A percentile compares a stretch with the other conserved stretches of the same genome.
Conservation (phyloP, 306 rosid genomes). For the Luffa aegyptiaca region DNA sequence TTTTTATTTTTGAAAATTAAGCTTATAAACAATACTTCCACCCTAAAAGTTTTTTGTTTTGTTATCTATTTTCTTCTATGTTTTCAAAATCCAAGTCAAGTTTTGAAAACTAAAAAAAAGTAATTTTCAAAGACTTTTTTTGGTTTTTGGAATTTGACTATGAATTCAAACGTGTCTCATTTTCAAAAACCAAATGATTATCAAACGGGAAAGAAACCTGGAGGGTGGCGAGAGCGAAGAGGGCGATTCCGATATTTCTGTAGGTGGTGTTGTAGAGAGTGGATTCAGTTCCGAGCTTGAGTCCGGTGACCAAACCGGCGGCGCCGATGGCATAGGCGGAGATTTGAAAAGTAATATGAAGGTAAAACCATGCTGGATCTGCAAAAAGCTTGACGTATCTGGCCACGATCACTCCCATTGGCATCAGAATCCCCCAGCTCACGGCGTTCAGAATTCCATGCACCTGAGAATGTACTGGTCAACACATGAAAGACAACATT, state of each 20-base stretch:
- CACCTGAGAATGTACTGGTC: conserved; percentile 12
- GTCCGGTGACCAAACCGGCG: conserved; percentile 89
- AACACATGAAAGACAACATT: too few species aligned
- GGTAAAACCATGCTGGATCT: conserved; percentile 93
- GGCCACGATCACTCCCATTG: conserved; percentile 62
- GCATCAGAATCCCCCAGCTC: conserved; percentile 82
- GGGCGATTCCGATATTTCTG: conserved; percentile 51
- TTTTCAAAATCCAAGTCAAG: too few species aligned
- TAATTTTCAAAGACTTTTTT: too few species aligned
- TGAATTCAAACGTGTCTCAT: too few species aligned
- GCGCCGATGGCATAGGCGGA: conserved; percentile 78
- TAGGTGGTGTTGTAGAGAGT: conserved; percentile 22
- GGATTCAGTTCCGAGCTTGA: conserved; percentile 67
- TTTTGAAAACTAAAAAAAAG: too few species aligned
- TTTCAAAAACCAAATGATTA: too few species aligned
- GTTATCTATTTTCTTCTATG: too few species aligned
- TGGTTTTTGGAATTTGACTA: too few species aligned
- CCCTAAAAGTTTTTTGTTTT: too few species aligned
- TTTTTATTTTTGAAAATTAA: too few species aligned
- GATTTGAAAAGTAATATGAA: conserved; percentile 71
- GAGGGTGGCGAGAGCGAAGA: conserved; percentile 75
- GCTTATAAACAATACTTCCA: too few species aligned
- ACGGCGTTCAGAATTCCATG: conserved; percentile 69
- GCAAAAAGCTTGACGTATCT: conserved; percentile 78
- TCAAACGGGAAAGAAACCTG: conserved; percentile 31